A percentile compares a stretch with the other conserved stretches of the same genome.
Evolutionary conservation across 2,329 filamentous ascomycete genomes (phyloP).

Genomic region (Aspergillaceae sp.): DNA sequence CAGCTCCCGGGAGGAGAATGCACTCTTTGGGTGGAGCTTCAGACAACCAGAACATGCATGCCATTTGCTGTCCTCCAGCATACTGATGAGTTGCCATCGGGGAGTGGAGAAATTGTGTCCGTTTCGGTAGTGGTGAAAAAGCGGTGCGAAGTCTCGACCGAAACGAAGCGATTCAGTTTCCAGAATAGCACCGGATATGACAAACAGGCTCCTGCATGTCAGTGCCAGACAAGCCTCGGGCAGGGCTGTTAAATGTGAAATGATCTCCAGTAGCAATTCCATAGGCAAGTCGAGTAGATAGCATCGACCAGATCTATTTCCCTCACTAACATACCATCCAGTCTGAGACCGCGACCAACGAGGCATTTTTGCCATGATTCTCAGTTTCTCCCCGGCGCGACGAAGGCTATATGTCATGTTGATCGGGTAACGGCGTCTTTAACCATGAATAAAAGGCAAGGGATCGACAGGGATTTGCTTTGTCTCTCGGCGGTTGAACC

Average conservation of each 20-base stretch:
- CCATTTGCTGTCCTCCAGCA: conserved; percentile 30
- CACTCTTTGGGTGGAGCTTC: conserved; percentile 29
- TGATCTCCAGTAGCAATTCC: conserved; percentile 30
- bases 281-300: conserved; percentile 30
- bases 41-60: conserved; percentile 29
- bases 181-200: conserved; percentile 24
- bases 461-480: not conserved
- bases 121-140: conserved; percentile 33
- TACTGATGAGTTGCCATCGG: conserved; percentile 29
- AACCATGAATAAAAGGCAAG: not conserved
- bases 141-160: conserved; percentile 29
- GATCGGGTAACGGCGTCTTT: conserved; percentile 6
- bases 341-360: conserved; percentile 15
- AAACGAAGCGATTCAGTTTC: conserved; percentile 28
- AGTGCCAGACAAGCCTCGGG: conserved; percentile 31
- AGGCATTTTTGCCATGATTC: conserved; percentile 20
- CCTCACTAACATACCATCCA: conserved; percentile 8
- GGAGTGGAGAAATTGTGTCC: conserved; percentile 28
- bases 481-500: not conserved
- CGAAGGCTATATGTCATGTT: conserved; percentile 22
- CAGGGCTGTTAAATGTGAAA: conserved; percentile 26
- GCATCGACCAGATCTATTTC: conserved; percentile 15
- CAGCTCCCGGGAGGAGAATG: conserved; percentile 27
- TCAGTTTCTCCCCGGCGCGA: conserved; percentile 23
- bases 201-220: conserved; percentile 30